Base-by-base conservation (phyloP, 2,329 filamentous ascomycete genomes). In the Balansia obtecta region DNA sequence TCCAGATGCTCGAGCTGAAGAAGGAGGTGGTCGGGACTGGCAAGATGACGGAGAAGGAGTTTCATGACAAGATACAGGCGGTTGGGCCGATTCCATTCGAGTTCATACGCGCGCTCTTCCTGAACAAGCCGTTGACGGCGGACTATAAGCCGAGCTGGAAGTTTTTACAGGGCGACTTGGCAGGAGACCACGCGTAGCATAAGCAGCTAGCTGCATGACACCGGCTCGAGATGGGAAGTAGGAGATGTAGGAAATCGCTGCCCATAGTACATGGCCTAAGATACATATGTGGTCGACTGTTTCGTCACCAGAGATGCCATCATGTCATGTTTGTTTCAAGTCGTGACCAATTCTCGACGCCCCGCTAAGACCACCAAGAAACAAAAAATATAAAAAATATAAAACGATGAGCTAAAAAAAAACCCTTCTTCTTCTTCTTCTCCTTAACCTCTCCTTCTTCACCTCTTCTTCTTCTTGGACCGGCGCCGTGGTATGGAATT, bases 71-170 rank as follows among this genome's bases (percentile, higher is more conserved):
- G 2, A 66, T 81, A 2, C 58, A 82, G 55, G 66, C 58, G 42
- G 69, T 70, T 0, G 77, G 77, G 51, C 65, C 69, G 45, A 77
- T 80, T 71, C 74, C 76, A 0, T 71, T 78, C 49, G 76, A 79
- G 61, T 57, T 80, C 52, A 57, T 79, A 34, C 63, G 76, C 42
- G 75, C 74, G 2, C 55, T 78, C 50, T 51, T 80, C 10, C 59
- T 69, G 43, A 63, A 66, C 4, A 57, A 68, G 52, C 63, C 68
- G 15, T 54, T 80, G 20, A 55, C 57, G 20, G 57, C 60, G 16
- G 68, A 76, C 13, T 74, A 71, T 51, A 68, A 70, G 55, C 62
- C 72, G 1, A 58, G 61, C 38, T 80, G 76, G 76, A 73, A 59
- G 56, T 80, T 80, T 77, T 55, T 74, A 76, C 54, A 56, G 54